Evolutionary conservation across 192 early-diverging fungal species (phyloP).

Genomic region (Thamnidium elegans): DNA sequence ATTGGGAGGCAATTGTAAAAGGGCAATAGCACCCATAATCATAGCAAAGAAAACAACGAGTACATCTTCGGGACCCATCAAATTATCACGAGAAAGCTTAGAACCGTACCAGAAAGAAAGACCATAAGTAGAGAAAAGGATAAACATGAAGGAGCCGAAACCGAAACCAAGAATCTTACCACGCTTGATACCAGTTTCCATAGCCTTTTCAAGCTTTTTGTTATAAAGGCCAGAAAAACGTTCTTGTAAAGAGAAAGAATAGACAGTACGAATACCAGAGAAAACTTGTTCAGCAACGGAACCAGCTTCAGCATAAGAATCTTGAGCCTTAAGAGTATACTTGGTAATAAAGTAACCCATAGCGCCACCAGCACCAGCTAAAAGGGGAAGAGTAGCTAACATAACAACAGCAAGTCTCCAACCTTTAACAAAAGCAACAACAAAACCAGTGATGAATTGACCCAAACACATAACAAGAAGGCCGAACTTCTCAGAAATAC

Average conservation of each 20-base stretch:
- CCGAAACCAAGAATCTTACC: slow-evolving; percentile 58
- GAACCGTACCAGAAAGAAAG: slow-evolving; percentile 86
- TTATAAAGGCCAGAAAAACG: slow-evolving; percentile 66
- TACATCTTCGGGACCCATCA: slow-evolving; percentile 50
- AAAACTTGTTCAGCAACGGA: slow-evolving; percentile 85
- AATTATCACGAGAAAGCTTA: slow-evolving; percentile 46
- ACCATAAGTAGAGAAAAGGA: slow-evolving; percentile 74
- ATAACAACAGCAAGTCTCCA: slow-evolving; percentile 85
- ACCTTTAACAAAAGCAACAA: slow-evolving; percentile 74
- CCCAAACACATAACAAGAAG: slow-evolving; percentile 59
- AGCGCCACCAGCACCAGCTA: slow-evolving; percentile 44
- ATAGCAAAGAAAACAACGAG: slow-evolving; percentile 88
- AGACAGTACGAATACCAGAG: slow-evolving; percentile 82
- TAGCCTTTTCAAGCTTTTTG: slow-evolving; percentile 59
- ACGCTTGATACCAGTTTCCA: slow-evolving; percentile 59
- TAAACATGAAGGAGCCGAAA: slow-evolving; percentile 71
- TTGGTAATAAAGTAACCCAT: slow-evolving; percentile 51
- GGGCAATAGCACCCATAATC: slow-evolving; percentile 72
- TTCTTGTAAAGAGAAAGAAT: slow-evolving; percentile 76
- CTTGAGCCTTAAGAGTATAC: slow-evolving; percentile 41
- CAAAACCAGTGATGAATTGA: slow-evolving; percentile 71
- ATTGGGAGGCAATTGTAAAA: slow-evolving; percentile 71
- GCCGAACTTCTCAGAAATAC: slow-evolving; percentile 82
- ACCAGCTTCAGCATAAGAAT: slow-evolving; percentile 80
- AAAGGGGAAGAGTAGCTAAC: slow-evolving; percentile 69